Conservation (phyloP, 2,329 filamentous ascomycete genomes). For the Coleophoma crateriformis region DNA sequence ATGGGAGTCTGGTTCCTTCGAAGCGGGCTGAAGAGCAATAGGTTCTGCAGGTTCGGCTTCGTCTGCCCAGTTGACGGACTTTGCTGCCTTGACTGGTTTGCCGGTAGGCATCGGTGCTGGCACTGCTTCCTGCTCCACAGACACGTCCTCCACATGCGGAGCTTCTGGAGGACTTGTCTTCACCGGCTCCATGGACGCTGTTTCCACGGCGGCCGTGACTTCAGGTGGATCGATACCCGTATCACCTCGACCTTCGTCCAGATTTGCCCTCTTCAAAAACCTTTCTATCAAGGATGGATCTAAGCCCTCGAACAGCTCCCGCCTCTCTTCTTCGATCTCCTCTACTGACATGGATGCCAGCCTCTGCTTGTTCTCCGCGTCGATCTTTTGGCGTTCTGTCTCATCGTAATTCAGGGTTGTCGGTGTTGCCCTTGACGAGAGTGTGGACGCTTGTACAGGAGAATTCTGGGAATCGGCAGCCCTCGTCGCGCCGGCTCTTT, state of each 20-base stretch:
- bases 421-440: conserved; percentile 12
- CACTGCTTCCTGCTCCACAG: conserved; percentile 4
- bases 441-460: conserved; percentile 10
- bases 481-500: conserved; percentile 30
- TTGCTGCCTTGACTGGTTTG: conserved; percentile 31
- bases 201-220: neutral
- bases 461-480: conserved; percentile 9
- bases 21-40: conserved; percentile 31
- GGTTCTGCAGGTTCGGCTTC: conserved; percentile 34
- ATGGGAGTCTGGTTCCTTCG: conserved; percentile 45
- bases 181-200: neutral
- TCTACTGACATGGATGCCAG: conserved; percentile 73
- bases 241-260: conserved; percentile 25
- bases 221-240: conserved; percentile 17
- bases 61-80: conserved; percentile 30
- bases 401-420: conserved; percentile 29
- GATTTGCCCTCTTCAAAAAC: conserved; percentile 46
- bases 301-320: conserved; percentile 74
- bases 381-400: conserved; percentile 67
- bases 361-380: conserved; percentile 71
- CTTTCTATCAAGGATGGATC: conserved; percentile 72
- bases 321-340: conserved; percentile 75
- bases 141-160: neutral
- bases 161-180: neutral
- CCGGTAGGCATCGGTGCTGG: conserved; percentile 17